Evolutionary conservation across 305 asterid genomes (phyloP).

Genomic region (Solanum aculeatissimum): DNA sequence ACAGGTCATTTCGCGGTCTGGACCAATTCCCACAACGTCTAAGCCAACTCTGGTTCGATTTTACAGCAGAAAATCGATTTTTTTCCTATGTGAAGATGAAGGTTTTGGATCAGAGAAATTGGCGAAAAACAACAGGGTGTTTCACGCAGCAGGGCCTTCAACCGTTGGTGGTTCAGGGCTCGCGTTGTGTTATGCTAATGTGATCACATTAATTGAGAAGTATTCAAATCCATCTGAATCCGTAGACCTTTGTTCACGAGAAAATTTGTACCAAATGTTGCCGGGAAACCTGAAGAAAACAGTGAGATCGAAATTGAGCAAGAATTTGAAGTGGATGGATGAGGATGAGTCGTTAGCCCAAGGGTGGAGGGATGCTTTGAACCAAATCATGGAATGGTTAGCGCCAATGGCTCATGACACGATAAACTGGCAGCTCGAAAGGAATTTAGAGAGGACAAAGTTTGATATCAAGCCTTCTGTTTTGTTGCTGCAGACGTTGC

Average conservation of each 20-base stretch:
- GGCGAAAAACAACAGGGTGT: constrained; percentile 20
- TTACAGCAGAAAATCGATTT: constrained; percentile 29
- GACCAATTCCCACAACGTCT: constrained; percentile 27
- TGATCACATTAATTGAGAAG: constrained; percentile 46
- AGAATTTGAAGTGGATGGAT: constrained; percentile 34
- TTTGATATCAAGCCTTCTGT: constrained; percentile 40
- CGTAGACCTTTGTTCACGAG: constrained; percentile 25
- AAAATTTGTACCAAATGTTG: constrained; percentile 50
- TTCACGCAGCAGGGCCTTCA: constrained; percentile 51
- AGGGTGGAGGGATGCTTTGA: constrained; percentile 75
- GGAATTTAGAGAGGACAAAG: constrained; percentile 54
- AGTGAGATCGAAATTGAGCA: constrained; percentile 53
- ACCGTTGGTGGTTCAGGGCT: constrained; percentile 81
- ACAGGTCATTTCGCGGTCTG: constrained; percentile 34
- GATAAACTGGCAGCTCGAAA: constrained; percentile 63
- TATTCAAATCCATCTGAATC: constrained; percentile 24
- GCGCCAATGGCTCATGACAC: constrained; percentile 71
- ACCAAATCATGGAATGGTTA: constrained; percentile 64
- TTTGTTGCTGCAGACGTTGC: constrained; percentile 56
- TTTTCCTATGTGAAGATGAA: constrained; percentile 6
- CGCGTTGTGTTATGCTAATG: constrained; percentile 55
- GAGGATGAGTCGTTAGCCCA: constrained; percentile 45
- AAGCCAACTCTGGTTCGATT: constrained; percentile 44
- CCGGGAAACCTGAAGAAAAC: constrained; percentile 47
- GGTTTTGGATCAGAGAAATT: background rate